Evolutionary conservation across 306 rosid genomes (phyloP), one percentile per base, ranked within the genome.

Genomic region (Prinsepia uniflora): DNA sequence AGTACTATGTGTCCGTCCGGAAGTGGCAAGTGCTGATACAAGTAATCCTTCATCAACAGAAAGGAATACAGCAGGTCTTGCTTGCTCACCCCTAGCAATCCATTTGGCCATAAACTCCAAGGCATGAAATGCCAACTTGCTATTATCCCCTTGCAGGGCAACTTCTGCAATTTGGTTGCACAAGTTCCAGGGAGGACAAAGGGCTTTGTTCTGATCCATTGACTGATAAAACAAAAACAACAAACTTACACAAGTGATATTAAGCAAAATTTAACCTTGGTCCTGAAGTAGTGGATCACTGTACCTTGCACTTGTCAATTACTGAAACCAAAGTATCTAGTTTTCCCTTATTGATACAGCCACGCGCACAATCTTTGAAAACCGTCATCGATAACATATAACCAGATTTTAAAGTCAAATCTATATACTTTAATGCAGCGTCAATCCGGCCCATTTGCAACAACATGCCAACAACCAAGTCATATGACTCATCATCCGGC

Each of bases 181-280:
- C 86, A 76, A 40, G 67, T 53, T 78, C 99, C 96, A 89, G 4
- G 90, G 10, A 4, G 99, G 99, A 81, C 96, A 89, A 79, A 95
- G 97, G 58, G 99, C 87, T 85, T 91, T 95, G 87, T 95, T 95
- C 77, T 91, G 86, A 46, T 81, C 96, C 87, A 87, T 86, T 63
- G 88, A 42, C 98, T 94, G 87, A 74, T 73, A 78, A 76, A 67
- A 78, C 62, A 76, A 80, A 68, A 45, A 70, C 46, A 72, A 56
- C 42, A 60, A 54, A 63, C 76, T 70, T 41, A 76, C 59, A 66
- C 47, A 70, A 78, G 78, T 53, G 60, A 56, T 49, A 68, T 68
- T 2, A 79, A 70, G 46, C 71, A 72, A 70, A 42, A 75, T 36
- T 44, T 46, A 30, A 30, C 36, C 36, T 30, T 30, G 36, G 36